Conservation (phyloP, 2,329 filamentous ascomycete genomes). For the Colletotrichum brevisporum region DNA sequence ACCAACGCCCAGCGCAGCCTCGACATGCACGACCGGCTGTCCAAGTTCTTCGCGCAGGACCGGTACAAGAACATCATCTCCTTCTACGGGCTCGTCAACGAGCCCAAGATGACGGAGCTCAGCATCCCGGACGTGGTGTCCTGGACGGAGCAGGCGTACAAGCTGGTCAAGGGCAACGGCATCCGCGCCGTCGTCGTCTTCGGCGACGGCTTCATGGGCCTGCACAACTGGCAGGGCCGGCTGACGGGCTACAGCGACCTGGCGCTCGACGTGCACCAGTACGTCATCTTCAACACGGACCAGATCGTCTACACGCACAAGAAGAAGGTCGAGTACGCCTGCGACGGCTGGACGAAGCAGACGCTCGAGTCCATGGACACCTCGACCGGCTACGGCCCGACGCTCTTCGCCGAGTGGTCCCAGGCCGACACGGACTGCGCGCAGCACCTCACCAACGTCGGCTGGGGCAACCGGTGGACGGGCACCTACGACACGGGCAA, state of each 20-base stretch:
- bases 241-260: conserved; percentile 80
- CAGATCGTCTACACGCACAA: conserved; percentile 87
- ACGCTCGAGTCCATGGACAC: conserved; percentile 79
- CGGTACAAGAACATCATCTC: conserved; percentile 93
- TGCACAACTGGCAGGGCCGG: conserved; percentile 90
- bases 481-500: conserved; percentile 84
- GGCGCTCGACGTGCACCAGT: conserved; percentile 97
- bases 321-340: conserved; percentile 89
- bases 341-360: conserved; percentile 88
- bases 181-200: conserved; percentile 82
- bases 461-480: conserved; percentile 90
- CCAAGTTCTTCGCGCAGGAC: conserved; percentile 92
- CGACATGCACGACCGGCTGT: conserved; percentile 88
- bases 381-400: conserved; percentile 88
- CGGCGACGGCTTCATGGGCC: conserved; percentile 94
- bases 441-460: conserved; percentile 88
- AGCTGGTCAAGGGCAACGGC: conserved; percentile 82
- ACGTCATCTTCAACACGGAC: conserved; percentile 95
- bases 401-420: conserved; percentile 96
- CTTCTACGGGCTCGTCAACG: conserved; percentile 95
- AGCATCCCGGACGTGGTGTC: conserved; percentile 75
- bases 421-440: conserved; percentile 98
- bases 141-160: conserved; percentile 84
- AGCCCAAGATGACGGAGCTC: conserved; percentile 88
- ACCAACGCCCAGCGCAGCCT: conserved; percentile 85